Percentiles rank a stretch among this genome's conserved stretches.
These are phyloP conservation scores for Metschnikowia cerradonensis DNA, from an alignment of 805 yeast species.

Conservation along the genomic window DNA sequence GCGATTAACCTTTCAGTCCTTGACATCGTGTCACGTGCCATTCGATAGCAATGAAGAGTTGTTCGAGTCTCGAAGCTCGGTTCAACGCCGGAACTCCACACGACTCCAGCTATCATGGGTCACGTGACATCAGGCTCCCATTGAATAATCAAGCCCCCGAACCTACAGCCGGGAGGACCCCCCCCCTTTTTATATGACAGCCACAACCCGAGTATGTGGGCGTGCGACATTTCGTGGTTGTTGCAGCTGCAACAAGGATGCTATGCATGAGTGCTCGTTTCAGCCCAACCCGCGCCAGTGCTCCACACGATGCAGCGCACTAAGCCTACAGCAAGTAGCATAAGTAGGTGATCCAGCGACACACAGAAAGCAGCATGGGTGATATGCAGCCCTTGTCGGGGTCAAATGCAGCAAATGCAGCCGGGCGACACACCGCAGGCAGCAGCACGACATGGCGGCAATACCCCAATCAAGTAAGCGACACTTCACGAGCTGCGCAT, in stretches of 20 bases:
- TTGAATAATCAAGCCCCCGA: no score
- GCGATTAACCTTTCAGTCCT: no score
- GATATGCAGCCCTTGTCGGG: neutral
- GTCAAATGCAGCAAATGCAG: neutral
- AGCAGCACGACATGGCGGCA: neutral
- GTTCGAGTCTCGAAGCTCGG: no score
- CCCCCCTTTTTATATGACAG: neutral
- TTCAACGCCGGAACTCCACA: no score
- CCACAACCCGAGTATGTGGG: neutral
- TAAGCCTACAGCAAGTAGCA: neutral
- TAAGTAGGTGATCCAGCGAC: neutral
- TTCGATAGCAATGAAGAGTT: no score
- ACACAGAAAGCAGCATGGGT: neutral
- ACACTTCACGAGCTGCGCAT: neutral
- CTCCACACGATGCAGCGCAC: neutral
- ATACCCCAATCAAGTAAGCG: neutral
- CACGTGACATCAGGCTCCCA: no score
- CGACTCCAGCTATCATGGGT: no score
- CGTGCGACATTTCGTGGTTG: neutral
- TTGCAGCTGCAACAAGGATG: slow-evolving; percentile 3
- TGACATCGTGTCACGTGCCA: no score
- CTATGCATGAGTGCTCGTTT: slow-evolving; percentile 2
- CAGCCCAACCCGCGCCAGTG: neutral
- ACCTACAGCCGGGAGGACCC: neutral
- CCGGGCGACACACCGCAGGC: neutral